A percentile compares a stretch with the other conserved stretches of the same genome.
Conservation (phyloP, 2,329 filamentous ascomycete species). For the Gremmenia infestans region DNA sequence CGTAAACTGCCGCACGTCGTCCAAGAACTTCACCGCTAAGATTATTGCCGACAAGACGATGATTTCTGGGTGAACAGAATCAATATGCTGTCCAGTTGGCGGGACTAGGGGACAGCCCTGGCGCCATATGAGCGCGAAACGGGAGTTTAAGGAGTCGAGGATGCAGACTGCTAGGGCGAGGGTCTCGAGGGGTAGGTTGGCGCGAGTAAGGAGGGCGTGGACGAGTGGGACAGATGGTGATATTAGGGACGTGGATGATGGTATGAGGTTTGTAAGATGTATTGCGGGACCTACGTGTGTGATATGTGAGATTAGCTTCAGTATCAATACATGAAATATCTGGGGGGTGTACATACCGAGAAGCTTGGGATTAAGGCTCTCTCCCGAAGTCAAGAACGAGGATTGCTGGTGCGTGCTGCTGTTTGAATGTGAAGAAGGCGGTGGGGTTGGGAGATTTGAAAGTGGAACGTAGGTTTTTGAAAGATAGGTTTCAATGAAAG, state of each 20-base stretch:
- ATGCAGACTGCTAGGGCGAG: constrained; percentile 62
- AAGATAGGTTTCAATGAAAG: constrained; percentile 47
- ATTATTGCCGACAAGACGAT: constrained; percentile 59
- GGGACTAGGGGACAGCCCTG: constrained; percentile 47
- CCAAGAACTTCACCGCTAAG: constrained; percentile 61
- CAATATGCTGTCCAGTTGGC: constrained; percentile 45
- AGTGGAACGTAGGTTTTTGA: constrained; percentile 58
- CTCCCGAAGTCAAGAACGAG: constrained; percentile 19
- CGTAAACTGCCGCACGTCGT: constrained; percentile 52
- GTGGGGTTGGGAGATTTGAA: constrained; percentile 63
- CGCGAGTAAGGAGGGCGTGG: constrained; percentile 54
- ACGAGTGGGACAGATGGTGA: constrained; percentile 53
- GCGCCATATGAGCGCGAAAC: constrained; percentile 59
- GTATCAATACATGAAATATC: constrained; percentile 2
- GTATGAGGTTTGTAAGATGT: constrained; percentile 62
- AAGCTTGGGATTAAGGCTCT: constrained; percentile 26
- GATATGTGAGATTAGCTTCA: constrained; percentile 25
- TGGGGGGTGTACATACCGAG: constrained; percentile 23
- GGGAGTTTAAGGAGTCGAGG: constrained; percentile 58
- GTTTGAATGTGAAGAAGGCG: constrained; percentile 41
- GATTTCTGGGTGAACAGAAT: constrained; percentile 56
- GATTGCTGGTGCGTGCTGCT: constrained; percentile 5
- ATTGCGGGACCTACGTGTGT: constrained; percentile 52
- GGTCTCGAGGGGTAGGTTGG: constrained; percentile 54
- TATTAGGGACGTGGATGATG: constrained; percentile 55